Percentiles rank a stretch among this genome's conserved stretches.
Evolutionary conservation across 2,329 filamentous ascomycete genomes (phyloP).

Genomic region (Cryphonectria radicalis): DNA sequence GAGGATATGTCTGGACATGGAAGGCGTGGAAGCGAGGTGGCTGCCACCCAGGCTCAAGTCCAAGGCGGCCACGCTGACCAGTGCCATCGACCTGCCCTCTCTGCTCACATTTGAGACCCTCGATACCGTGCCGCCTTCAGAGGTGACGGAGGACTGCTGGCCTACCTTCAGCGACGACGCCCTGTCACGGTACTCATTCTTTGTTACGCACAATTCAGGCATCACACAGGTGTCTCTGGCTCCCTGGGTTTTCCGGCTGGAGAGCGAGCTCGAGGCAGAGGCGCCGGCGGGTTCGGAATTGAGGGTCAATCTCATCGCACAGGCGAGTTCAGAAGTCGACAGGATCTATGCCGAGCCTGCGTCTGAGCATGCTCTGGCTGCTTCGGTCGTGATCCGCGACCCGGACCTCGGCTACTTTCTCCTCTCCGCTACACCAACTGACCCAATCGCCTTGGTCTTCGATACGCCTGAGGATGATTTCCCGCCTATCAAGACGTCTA

Average conservation of each 20-base stretch:
- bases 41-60: constrained; percentile 60
- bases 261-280: constrained; percentile 61
- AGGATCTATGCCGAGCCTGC: constrained; percentile 59
- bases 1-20: constrained; percentile 64
- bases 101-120: constrained; percentile 66
- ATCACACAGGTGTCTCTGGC: constrained; percentile 64
- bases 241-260: constrained; percentile 67
- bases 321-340: constrained; percentile 60
- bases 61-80: constrained; percentile 47
- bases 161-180: constrained; percentile 66
- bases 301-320: constrained; percentile 62
- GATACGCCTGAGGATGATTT: constrained; percentile 61
- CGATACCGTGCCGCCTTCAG: constrained; percentile 59
- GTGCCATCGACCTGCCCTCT: constrained; percentile 47
- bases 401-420: constrained; percentile 68
- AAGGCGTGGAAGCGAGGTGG: constrained; percentile 70
- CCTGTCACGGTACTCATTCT: constrained; percentile 66
- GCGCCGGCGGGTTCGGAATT: constrained; percentile 64
- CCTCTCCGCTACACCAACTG: constrained; percentile 61
- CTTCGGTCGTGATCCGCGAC: constrained; percentile 58
- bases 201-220: constrained; percentile 63
- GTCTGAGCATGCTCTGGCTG: constrained; percentile 56
- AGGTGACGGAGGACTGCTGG: constrained; percentile 62
- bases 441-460: constrained; percentile 63
- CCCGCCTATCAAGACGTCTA: constrained; percentile 21